Conservation (phyloP, 192 early-diverging fungal species). For the Coemansia sp. region DNA sequence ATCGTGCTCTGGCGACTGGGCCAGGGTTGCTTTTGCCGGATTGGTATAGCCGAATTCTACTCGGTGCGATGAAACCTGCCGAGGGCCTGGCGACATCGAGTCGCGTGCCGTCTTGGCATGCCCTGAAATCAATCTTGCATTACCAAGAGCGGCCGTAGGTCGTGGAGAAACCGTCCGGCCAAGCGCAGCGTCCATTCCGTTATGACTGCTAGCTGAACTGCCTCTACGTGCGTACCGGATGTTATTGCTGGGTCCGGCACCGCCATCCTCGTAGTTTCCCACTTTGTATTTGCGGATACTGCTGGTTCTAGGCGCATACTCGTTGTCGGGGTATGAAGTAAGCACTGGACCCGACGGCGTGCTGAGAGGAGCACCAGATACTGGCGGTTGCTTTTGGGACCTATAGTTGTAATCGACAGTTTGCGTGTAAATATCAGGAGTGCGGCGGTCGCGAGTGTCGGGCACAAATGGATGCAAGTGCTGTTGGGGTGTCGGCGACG, state of each 20-base stretch:
- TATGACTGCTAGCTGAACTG: conserved; percentile 13
- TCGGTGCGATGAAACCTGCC: conserved; percentile 21
- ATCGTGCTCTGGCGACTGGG: conserved; percentile 26
- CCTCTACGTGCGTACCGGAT: conserved; percentile 6
- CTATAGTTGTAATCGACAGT: conserved; percentile 20
- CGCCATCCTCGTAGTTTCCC: conserved; percentile 21
- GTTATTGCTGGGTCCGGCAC: conserved; percentile 8
- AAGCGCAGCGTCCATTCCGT: background rate
- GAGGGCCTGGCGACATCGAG: conserved; percentile 17
- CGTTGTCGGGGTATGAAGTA: conserved; percentile 13
- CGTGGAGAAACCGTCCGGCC: conserved; percentile 9
- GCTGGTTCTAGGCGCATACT: conserved; percentile 9
- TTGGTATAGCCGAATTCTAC: conserved; percentile 40
- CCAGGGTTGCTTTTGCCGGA: conserved; percentile 16
- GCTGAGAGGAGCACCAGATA: conserved; percentile 1
- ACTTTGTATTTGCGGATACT: conserved; percentile 18
- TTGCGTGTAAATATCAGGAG: conserved; percentile 20
- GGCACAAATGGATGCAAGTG: conserved; percentile 43
- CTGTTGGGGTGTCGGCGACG: background rate
- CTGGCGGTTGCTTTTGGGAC: conserved; percentile 10
- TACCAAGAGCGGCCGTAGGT: background rate
- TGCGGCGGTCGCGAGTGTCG: conserved; percentile 34
- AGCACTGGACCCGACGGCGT: conserved; percentile 10
- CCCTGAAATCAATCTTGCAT: conserved; percentile 10
- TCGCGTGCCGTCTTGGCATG: conserved; percentile 12